Evolutionary conservation across 768 basidiomycete genomes (phyloP).

Genomic region (Exidia glandulosa): DNA sequence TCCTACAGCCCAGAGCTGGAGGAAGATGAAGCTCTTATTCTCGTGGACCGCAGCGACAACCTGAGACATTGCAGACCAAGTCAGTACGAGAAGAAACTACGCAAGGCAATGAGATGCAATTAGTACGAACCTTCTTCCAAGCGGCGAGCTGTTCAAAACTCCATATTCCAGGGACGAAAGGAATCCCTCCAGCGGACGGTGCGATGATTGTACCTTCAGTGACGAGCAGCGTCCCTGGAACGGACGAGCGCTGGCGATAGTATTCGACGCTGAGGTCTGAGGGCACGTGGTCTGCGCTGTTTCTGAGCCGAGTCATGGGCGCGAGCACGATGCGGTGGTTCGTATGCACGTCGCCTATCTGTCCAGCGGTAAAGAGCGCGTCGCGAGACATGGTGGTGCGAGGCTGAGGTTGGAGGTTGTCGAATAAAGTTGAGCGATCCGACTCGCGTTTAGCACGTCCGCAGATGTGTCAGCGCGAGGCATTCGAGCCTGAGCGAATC

Average conservation of each 20-base stretch:
- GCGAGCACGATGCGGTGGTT: constrained; percentile 13
- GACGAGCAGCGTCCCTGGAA: constrained; percentile 18
- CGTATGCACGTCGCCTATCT: constrained; percentile 8
- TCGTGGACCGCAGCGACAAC: constrained; percentile 50
- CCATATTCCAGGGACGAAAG: constrained; percentile 53
- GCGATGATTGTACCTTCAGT: constrained; percentile 25
- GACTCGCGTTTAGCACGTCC: too few species aligned
- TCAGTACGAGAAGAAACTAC: background rate
- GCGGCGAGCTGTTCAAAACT: constrained; percentile 42
- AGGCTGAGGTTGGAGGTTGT: too few species aligned
- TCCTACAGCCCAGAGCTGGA: constrained; percentile 51
- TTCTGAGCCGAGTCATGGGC: constrained; percentile 13
- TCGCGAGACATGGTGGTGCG: too few species aligned
- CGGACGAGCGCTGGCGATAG: constrained; percentile 8
- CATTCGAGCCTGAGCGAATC: too few species aligned
- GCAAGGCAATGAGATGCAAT: too few species aligned
- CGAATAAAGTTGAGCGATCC: too few species aligned
- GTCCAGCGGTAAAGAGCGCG: too few species aligned
- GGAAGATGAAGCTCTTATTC: constrained; percentile 37
- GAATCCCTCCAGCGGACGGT: constrained; percentile 15
- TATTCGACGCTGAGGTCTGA: constrained; percentile 7
- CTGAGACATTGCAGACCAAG: constrained; percentile 24
- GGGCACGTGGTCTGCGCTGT: constrained; percentile 9
- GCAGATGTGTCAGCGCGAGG: too few species aligned
- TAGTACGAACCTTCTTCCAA: constrained; percentile 46